These are phyloP conservation scores for Colletotrichum sp. DNA, from an alignment of 2,329 filamentous ascomycete species.

Conservation along the genomic window DNA sequence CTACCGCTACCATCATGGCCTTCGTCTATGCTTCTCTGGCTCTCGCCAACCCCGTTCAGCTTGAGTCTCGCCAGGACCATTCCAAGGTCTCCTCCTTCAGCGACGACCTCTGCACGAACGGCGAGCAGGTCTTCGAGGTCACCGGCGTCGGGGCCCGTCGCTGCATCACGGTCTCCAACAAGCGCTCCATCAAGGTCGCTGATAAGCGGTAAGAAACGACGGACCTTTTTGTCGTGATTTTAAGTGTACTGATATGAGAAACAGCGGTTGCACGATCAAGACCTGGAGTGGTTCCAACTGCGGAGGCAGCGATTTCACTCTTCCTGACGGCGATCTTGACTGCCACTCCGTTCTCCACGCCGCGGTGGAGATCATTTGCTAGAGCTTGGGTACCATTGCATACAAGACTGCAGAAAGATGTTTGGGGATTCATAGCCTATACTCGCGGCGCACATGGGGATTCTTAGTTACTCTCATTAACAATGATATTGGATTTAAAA, in stretches of 20 bases:
- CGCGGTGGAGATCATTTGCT: not conserved
- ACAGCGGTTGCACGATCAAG: not conserved
- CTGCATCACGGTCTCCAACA: not conserved
- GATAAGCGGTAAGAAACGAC: not conserved
- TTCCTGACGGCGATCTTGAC: not conserved
- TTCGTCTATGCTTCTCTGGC: too few species aligned
- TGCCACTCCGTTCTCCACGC: slow-evolving; percentile 6
- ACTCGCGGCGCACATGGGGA: not conserved
- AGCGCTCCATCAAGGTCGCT: not conserved
- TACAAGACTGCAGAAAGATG: not conserved
- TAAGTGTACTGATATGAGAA: not conserved
- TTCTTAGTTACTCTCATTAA: not conserved
- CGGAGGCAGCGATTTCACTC: not conserved
- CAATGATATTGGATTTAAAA: fast-evolving
- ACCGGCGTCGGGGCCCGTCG: not conserved
- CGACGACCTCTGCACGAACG: not conserved
- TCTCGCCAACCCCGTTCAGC: not conserved
- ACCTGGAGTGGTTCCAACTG: not conserved
- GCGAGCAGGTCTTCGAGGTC: not conserved
- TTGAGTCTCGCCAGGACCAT: not conserved
- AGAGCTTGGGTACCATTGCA: not conserved
- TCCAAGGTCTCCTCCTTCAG: slow-evolving; percentile 1
- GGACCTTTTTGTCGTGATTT: too few species aligned
- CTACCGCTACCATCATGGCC: too few species aligned
- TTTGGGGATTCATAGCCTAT: not conserved